Base-by-base conservation (phyloP, 2,329 filamentous ascomycete species). In the Thelonectria olida region DNA sequence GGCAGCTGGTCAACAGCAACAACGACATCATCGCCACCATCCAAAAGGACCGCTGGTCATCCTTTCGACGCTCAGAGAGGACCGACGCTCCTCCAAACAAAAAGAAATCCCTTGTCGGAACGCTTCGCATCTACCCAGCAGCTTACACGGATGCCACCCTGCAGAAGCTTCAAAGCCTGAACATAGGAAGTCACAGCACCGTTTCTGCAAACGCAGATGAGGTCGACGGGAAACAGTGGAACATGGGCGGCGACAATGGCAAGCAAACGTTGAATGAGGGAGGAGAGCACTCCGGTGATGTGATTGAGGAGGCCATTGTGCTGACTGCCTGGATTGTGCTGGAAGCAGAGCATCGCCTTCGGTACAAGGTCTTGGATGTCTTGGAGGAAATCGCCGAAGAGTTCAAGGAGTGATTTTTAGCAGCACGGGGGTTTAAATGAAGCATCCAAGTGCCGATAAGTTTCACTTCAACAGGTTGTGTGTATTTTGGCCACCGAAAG, bases 331-430 rank as follows among this genome's bases (percentile, higher is more conserved):
- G 61, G 61, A 52, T 61, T n/a, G 61, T 49, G 0, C 9, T 63
- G 3, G 61, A 63, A 27, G 57, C 34, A 5, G 57, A 61, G 19
- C 61, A 63, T 50, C 47, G 61, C 5, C 48, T 63, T 15, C 47
- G 61, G 1, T 49, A 63, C 41, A 61, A 61, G 41, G n/a, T 58
- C 7, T 22, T 58, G 15, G 61, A 63, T 22, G 12, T 61, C 7
- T 8, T 63, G 1, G 53, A 61, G 13, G 61, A 63, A n/a, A 58
- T 63, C 50, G 61, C 50, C 2, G 61, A 63, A 44, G 36, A 53
- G 20, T 42, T 61, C 2, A 6, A 53, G 1, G 53, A 61, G 28
- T 61, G 34, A 48, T 23, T 31, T 31, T 3, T 4, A 31, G 6
- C 4, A 34, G 31, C 31, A n/a, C n/a, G n/a, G n/a, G n/a, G n/a